Evolutionary conservation across 129 eudicot species (phyloP), one percentile per base, ranked within the genome.

Genomic region (Chrysanthemum seticuspe): DNA sequence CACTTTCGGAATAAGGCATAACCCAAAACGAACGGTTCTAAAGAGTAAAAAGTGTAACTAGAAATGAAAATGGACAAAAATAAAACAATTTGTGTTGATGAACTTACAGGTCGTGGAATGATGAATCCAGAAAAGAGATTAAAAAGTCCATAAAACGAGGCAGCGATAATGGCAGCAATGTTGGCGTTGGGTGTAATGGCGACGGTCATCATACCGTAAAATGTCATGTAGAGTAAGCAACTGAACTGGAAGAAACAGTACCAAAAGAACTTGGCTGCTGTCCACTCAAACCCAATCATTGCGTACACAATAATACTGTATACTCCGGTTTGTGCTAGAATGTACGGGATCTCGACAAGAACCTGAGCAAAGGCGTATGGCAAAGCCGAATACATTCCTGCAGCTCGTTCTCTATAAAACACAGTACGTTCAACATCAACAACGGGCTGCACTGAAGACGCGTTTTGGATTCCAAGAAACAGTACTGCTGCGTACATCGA

Each of bases 341-440:
- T 15, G 52, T 85, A 81, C 2, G 89, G 89, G 16, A 81, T 57
- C 63, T 85, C 89, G 13, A 78, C 81, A 27, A 85, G 25, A 78
- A 78, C 83, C 83, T 85, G 89, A 12, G 83, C 83, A 51, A 81
- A 74, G 23, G 84, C 89, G 19, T 85, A 85, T 0, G 89, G 81
- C 76, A 85, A 14, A 52, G 87, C 87, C 4, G 87, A 83, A 68
- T 83, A 83, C 87, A 80, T 83, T 76, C 87, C 89, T 0, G 89
- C 89, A 19, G 86, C 89, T 75, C 86, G 79, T 75, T 85, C 89
- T 36, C 89, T 71, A 50, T 85, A 85, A 62, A 78, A 85, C 0
- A 85, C 89, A 3, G 89, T 85, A 3, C 89, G 82, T 68, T 85
- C 89, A 4, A 85, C 55, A 19, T 74, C 83, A 1, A 81, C 86